Evolutionary conservation across 352 stramenopile genomes (phyloP).

Genomic region (Peronospora tabacina): DNA sequence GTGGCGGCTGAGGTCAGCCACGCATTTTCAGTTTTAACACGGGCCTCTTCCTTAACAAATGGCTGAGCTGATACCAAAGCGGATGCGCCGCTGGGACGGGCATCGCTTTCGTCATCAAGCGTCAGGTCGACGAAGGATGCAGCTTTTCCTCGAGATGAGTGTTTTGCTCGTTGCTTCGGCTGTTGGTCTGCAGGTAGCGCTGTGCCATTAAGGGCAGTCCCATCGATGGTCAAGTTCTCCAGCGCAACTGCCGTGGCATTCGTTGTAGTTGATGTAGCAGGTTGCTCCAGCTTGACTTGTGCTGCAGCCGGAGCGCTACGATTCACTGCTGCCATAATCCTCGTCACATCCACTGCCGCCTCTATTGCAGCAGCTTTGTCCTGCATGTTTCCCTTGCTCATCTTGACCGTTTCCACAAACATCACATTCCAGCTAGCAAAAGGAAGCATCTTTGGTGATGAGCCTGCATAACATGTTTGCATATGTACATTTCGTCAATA

Average conservation of each 20-base stretch:
- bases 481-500: background rate
- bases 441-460: constrained; percentile 31
- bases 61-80: constrained; percentile 5
- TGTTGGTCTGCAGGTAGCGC: background rate
- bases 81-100: constrained; percentile 4
- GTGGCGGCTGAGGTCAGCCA: constrained; percentile 23
- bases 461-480: constrained; percentile 17
- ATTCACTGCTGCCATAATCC: constrained; percentile 1
- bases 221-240: constrained; percentile 26
- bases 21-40: constrained; percentile 24
- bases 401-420: constrained; percentile 44
- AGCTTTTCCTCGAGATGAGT: constrained; percentile 1
- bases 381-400: constrained; percentile 26
- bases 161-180: constrained; percentile 14
- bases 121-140: constrained; percentile 35
- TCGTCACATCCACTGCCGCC: background rate
- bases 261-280: constrained; percentile 2
- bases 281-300: constrained; percentile 22
- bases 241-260: constrained; percentile 15
- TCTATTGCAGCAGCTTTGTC: constrained; percentile 11
- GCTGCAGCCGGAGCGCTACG: constrained; percentile 2
- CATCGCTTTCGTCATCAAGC: constrained; percentile 28
- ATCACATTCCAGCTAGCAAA: constrained; percentile 39
- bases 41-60: constrained; percentile 24
- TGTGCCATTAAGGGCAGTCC: background rate